Evolutionary conservation across 148 eudicot species (phyloP).

Genomic region (Nepenthes mirabilis): DNA sequence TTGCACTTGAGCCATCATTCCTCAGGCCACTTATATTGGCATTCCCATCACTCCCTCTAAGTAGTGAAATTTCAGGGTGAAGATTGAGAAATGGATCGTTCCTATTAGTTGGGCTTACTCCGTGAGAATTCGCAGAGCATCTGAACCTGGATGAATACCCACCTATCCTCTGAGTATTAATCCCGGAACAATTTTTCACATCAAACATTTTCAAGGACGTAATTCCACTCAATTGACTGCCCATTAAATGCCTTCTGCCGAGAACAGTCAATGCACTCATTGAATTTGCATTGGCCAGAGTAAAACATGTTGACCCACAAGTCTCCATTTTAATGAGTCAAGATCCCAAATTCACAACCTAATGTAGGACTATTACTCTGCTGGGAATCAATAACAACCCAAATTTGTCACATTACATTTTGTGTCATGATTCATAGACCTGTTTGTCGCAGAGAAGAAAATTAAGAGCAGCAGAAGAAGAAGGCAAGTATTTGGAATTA

Average conservation of each 20-base stretch:
- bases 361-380: neutral
- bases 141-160: conserved; percentile 27
- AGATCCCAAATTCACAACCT: conserved; percentile 3
- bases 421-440: too few species aligned
- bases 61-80: conserved; percentile 84
- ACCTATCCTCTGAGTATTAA: conserved; percentile 14
- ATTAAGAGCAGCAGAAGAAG: too few species aligned
- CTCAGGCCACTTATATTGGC: conserved; percentile 23
- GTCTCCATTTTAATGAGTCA: conserved; percentile 30
- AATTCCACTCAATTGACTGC: conserved; percentile 16
- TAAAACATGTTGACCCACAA: conserved; percentile 35
- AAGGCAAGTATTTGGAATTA: too few species aligned
- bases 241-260: conserved; percentile 26
- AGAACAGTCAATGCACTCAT: conserved; percentile 41
- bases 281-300: conserved; percentile 36
- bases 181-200: conserved; percentile 24
- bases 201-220: conserved; percentile 30
- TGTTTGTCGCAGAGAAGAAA: too few species aligned
- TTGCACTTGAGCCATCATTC: conserved; percentile 43
- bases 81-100: conserved; percentile 72
- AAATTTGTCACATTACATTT: too few species aligned
- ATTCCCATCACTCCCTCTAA: conserved; percentile 68
- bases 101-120: conserved; percentile 32
- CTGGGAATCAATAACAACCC: too few species aligned
- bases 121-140: conserved; percentile 51